Evolutionary conservation across 2,329 filamentous ascomycete species (phyloP), one percentile per base, ranked within the genome.

Genomic region (Juglanconis sp.): DNA sequence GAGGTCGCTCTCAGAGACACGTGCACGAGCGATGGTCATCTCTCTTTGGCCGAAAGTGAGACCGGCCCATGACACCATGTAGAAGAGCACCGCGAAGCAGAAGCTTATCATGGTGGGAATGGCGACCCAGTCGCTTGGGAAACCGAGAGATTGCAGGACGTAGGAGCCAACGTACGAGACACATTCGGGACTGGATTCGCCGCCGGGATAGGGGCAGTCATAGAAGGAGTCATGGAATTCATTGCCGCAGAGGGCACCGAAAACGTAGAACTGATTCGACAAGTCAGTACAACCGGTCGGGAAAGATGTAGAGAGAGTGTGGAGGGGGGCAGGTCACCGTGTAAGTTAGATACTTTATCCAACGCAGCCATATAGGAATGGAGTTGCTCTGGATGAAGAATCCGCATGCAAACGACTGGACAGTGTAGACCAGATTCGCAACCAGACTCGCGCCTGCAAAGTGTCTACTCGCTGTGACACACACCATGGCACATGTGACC

Each of bases 331-430:
- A n/a, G 4, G 4, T 5, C 8, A 81, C 81, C 30, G 81, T 80
- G 64, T 87, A 88, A 1, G 84, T 82, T 31, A 81, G 80, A 77
- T 85, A 89, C 69, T 91, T 92, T 1, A 90, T 76, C 90, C 90
- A 93, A 58, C 89, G 80, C n/a, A 91, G 84, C 66, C 92, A 93
- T 1, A 92, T 78, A 0, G 90, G 88, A 3, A 93, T 89, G 5
- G 87, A 85, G 56, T 90, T 85, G 10, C 81, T 80, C 70, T 92
- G 89, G 13, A 92, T 85, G 65, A 93, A 92, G 71, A 88, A 92
- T 1, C 90, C 90, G 64, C 89, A 91, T 0, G 86, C 86, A 76
- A 92, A 85, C 2, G 83, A 88, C 68, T 93, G 90, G 24, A 92
- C 65, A 0, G 90, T 93, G 66, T 87, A 92, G 0, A 80, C 82